A percentile compares a stretch with the other conserved stretches of the same genome.
These are phyloP conservation scores for Solioccasus polychromus DNA, from an alignment of 768 basidiomycete genomes.

Conservation along the genomic window DNA sequence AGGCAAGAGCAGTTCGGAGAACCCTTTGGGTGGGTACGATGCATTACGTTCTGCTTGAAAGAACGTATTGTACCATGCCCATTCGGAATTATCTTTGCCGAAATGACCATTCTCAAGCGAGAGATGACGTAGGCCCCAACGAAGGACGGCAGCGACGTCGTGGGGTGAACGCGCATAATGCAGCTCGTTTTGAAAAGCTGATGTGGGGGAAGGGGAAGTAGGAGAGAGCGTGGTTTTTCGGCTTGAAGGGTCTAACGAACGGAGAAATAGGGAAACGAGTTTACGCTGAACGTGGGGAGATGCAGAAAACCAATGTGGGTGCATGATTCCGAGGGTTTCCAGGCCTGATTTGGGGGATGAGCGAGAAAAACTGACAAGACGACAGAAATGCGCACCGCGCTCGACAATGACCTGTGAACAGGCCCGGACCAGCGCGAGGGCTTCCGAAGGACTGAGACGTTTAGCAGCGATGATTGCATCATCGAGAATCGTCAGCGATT, in stretches of 20 bases:
- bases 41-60: slow-evolving; percentile 54
- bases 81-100: slow-evolving; percentile 52
- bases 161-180: slow-evolving; percentile 64
- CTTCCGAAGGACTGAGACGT: slow-evolving; percentile 59
- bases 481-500: slow-evolving; percentile 43
- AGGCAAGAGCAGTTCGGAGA: slow-evolving; percentile 60
- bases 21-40: slow-evolving; percentile 62
- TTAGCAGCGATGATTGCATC: slow-evolving; percentile 57
- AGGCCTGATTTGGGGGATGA: slow-evolving; percentile 47
- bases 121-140: slow-evolving; percentile 79
- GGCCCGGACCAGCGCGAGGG: slow-evolving; percentile 60
- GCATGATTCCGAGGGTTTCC: slow-evolving; percentile 81
- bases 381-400: slow-evolving; percentile 46
- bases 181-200: slow-evolving; percentile 64
- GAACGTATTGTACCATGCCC: slow-evolving; percentile 69
- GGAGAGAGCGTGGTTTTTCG: slow-evolving; percentile 51
- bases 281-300: slow-evolving; percentile 65
- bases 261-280: slow-evolving; percentile 69
- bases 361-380: slow-evolving; percentile 5
- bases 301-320: slow-evolving; percentile 79
- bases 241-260: slow-evolving; percentile 51
- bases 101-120: slow-evolving; percentile 58
- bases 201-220: slow-evolving; percentile 41
- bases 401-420: slow-evolving; percentile 67
- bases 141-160: slow-evolving; percentile 75